Conservation (phyloP, 331 rosid genomes). For the Malus hybrid region DNA sequence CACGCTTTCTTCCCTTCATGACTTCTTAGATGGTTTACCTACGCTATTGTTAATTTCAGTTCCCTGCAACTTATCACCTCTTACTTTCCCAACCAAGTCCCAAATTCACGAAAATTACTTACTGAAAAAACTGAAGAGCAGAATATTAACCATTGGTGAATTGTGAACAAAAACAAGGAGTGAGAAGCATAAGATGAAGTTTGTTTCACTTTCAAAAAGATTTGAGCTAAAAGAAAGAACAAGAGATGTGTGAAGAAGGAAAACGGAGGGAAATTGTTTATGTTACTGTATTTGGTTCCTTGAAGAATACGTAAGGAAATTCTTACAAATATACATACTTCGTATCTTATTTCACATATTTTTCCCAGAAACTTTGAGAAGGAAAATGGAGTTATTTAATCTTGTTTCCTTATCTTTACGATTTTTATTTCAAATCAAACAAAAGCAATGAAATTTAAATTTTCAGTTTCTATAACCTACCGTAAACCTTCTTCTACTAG, state of each 20-base stretch:
- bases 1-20: background rate
- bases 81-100: background rate
- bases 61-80: background rate
- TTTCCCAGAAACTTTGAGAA: background rate
- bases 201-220: background rate
- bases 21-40: background rate
- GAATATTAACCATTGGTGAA: background rate
- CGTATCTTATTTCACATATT: background rate
- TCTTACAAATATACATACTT: background rate
- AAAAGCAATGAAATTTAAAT: background rate
- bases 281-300: background rate
- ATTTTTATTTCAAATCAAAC: background rate
- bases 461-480: background rate
- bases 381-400: background rate
- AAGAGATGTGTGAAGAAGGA: background rate
- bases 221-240: no score
- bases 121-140: no score
- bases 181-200: background rate
- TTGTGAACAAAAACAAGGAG: background rate
- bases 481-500: slow-evolving; percentile 44
- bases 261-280: background rate
- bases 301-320: background rate
- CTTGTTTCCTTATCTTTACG: background rate
- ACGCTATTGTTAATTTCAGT: background rate
- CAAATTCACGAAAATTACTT: background rate